Evolutionary conservation across 1,284 basidiomycete species (phyloP).

Genomic region (Vanrija sp.): DNA sequence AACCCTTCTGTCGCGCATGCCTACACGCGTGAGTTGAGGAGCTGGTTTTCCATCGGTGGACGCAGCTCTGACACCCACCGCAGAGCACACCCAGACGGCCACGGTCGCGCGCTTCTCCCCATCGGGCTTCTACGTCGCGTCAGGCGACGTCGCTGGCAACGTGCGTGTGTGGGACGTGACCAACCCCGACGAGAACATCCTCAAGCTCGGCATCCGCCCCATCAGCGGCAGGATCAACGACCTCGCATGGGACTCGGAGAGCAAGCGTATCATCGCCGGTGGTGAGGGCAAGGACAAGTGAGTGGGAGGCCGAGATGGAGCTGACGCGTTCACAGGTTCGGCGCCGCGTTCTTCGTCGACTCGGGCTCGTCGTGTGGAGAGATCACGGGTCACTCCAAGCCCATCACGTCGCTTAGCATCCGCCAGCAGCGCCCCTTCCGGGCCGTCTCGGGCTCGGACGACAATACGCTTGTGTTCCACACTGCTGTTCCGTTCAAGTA

Average conservation of each 20-base stretch:
- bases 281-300: conserved; percentile 89
- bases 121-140: conserved; percentile 92
- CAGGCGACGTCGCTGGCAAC: conserved; percentile 73
- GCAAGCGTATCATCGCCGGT: conserved; percentile 92
- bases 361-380: conserved; percentile 88
- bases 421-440: conserved; percentile 84
- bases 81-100: conserved; percentile 76
- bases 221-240: conserved; percentile 85
- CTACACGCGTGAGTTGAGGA: conserved; percentile 39
- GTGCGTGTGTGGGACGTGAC: conserved; percentile 92
- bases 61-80: conserved; percentile 6
- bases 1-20: conserved; percentile 39
- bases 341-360: conserved; percentile 81
- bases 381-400: conserved; percentile 88
- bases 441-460: conserved; percentile 83
- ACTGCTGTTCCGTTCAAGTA: conserved; percentile 83
- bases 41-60: background rate
- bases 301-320: conserved; percentile 21
- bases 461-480: conserved; percentile 71
- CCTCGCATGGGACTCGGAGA: conserved; percentile 93
- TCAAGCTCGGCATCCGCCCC: conserved; percentile 81
- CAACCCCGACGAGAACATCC: conserved; percentile 69
- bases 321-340: conserved; percentile 58
- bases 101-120: conserved; percentile 91
- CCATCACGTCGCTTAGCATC: conserved; percentile 87